Conservation (phyloP, 169 alveolate genomes). For the Amoebophrya sp. region DNA sequence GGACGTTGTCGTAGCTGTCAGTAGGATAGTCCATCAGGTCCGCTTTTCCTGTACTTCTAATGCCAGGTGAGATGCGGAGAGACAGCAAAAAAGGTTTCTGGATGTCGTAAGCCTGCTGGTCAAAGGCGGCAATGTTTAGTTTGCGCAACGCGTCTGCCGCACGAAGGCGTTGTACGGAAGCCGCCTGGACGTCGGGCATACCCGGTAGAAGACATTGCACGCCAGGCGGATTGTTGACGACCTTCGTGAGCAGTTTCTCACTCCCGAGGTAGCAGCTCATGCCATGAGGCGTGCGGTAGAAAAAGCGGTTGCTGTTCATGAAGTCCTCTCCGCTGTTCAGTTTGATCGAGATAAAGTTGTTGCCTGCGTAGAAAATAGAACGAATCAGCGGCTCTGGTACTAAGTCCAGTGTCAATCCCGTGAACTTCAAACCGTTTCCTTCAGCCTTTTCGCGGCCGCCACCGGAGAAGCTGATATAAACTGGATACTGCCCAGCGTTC, state of each 20-base stretch:
- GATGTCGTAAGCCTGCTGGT: slow-evolving; percentile 1
- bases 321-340: neutral
- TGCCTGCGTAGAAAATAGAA: neutral
- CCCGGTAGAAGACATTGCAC: neutral
- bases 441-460: neutral
- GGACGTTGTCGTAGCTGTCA: neutral
- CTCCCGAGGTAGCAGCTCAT: neutral
- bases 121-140: neutral
- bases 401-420: neutral
- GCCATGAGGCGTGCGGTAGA: slow-evolving; percentile 21
- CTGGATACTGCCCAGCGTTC: neutral
- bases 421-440: neutral
- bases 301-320: slow-evolving; percentile 10
- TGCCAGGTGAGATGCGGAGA: neutral
- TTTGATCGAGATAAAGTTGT: neutral
- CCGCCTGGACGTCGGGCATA: slow-evolving; percentile 20
- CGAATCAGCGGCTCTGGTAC: neutral
- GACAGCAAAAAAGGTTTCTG: neutral
- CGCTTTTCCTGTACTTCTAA: neutral
- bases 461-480: neutral
- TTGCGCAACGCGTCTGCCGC: neutral
- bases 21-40: neutral
- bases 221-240: neutral
- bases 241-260: neutral
- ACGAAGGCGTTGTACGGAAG: neutral